These are phyloP conservation scores for Candida pseudoglaebosa DNA, from an alignment of 805 yeast species.

Conservation along the genomic window DNA sequence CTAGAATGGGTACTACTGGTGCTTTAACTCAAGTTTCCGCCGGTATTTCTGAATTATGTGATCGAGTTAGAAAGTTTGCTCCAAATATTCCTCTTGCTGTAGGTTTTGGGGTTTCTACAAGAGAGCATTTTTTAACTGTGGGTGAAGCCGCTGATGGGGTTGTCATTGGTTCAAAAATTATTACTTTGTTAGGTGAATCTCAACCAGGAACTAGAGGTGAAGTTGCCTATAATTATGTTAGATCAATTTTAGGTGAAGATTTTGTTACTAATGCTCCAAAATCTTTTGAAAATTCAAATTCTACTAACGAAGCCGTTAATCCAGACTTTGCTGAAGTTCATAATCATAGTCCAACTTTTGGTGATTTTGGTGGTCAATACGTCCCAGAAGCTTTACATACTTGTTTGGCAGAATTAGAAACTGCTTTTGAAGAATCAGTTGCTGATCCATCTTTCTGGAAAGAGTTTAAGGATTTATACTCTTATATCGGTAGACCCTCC, in stretches of 20 bases:
- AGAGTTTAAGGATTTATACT: constrained; percentile 77
- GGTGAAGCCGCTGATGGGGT: constrained; percentile 89
- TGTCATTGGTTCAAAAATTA: constrained; percentile 87
- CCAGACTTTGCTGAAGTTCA: constrained; percentile 52
- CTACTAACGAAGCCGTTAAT: constrained; percentile 9
- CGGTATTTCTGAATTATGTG: constrained; percentile 64
- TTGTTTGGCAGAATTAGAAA: constrained; percentile 85
- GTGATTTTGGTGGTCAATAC: constrained; percentile 97
- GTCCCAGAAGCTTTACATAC: constrained; percentile 96
- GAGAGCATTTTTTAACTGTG: constrained; percentile 81
- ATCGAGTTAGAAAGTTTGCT: constrained; percentile 72
- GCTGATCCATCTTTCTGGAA: constrained; percentile 93
- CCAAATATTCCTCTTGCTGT: constrained; percentile 76
- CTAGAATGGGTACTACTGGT: constrained; percentile 98
- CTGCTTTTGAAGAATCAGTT: constrained; percentile 75
- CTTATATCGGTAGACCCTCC: constrained; percentile 96
- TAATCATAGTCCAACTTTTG: constrained; percentile 74
- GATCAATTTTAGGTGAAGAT: constrained; percentile 62
- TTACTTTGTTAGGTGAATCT: constrained; percentile 66
- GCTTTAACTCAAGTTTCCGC: constrained; percentile 62
- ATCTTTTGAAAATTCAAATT: constrained; percentile 19
- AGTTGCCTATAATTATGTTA: constrained; percentile 63
- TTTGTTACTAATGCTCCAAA: constrained; percentile 27
- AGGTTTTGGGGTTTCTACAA: constrained; percentile 94
- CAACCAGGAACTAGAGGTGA: constrained; percentile 56